Base-by-base conservation (phyloP, 495 filamentous ascomycete genomes). In the Penicillium parvum region DNA sequence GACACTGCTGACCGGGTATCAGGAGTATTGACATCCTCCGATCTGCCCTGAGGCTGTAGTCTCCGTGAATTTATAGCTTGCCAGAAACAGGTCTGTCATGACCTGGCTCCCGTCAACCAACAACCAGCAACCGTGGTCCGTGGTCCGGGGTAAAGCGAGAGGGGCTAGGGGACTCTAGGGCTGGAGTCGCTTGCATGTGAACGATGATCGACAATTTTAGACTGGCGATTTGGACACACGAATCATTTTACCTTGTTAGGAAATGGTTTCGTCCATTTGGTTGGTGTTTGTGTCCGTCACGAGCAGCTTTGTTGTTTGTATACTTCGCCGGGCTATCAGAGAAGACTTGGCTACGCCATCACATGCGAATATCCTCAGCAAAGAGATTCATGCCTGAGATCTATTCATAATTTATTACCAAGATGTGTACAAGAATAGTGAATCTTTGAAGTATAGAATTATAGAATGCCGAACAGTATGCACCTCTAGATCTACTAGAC, bases 101-200 rank as follows among this genome's bases (percentile, higher is more conserved):
- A 30, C 32, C 18, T 41, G 42, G 47, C 32, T 37, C 22, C 14
- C 10, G n/a, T n/a, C n/a, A n/a, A n/a, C 28, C 28, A 5, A 1
- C 16, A n/a, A 15, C 15, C 19, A 11, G 32, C 28, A 40, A 52
- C 53, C 53, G 41, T 57, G 53, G 56, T 40, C 53, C 53, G 50
- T 47, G 56, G 56, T 57, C 49, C 47, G 49, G 44, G 38, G 44
- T 30, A 32, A 32, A 37, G 15, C 16, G 45, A 38, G 42, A 45
- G 46, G 35, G 51, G 51, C 19, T 37, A 32, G 27, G 40, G 45
- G 46, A 32, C 46, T 45, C 19, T 37, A 32, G 27, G 40, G 45
- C 23, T 42, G 14, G 29, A 29, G 28, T 14, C 11, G 12, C 43
- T 45, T 33, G 38, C 53, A 54, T 51, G 47, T 56, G 53, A 56